Evolutionary conservation across 257 asterid species (phyloP).

Genomic region (Solanum sitiens): DNA sequence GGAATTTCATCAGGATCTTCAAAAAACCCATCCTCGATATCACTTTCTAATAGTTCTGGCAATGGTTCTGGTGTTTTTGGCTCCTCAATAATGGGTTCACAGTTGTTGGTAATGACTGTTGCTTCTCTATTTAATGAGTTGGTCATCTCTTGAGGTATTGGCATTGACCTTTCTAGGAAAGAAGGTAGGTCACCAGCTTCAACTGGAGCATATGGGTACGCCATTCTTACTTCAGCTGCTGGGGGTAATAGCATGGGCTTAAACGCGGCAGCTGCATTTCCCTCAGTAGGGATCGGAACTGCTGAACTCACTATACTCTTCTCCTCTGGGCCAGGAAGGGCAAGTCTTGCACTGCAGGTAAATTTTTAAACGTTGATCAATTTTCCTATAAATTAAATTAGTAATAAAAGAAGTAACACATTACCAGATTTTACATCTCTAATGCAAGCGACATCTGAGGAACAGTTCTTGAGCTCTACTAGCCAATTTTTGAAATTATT

Average conservation of each 20-base stretch:
- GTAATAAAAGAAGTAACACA: background rate
- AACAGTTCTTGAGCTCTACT: background rate
- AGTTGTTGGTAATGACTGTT: slow-evolving; percentile 11
- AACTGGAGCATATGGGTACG: slow-evolving; percentile 11
- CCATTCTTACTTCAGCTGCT: slow-evolving; percentile 49
- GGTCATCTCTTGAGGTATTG: slow-evolving; percentile 36
- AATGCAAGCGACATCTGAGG: background rate
- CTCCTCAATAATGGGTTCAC: slow-evolving; percentile 76
- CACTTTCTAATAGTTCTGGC: slow-evolving; percentile 40
- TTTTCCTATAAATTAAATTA: background rate
- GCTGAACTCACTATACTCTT: slow-evolving; percentile 5
- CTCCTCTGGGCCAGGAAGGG: slow-evolving; percentile 30
- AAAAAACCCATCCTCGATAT: slow-evolving; percentile 73
- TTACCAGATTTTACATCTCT: background rate
- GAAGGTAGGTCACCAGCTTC: slow-evolving; percentile 18
- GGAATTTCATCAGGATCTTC: slow-evolving; percentile 95
- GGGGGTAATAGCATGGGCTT: slow-evolving; percentile 24
- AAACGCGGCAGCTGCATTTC: background rate
- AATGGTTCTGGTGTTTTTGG: slow-evolving; percentile 71
- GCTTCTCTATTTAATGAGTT: slow-evolving; percentile 14
- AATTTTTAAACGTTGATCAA: background rate
- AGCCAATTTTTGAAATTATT: background rate
- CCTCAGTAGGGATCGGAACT: background rate
- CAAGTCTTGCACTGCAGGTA: slow-evolving; percentile 81
- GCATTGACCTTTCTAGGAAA: slow-evolving; percentile 23